These are phyloP conservation scores for Agastache rugosa DNA, from an alignment of 257 asterid genomes.

Conservation along the genomic window DNA sequence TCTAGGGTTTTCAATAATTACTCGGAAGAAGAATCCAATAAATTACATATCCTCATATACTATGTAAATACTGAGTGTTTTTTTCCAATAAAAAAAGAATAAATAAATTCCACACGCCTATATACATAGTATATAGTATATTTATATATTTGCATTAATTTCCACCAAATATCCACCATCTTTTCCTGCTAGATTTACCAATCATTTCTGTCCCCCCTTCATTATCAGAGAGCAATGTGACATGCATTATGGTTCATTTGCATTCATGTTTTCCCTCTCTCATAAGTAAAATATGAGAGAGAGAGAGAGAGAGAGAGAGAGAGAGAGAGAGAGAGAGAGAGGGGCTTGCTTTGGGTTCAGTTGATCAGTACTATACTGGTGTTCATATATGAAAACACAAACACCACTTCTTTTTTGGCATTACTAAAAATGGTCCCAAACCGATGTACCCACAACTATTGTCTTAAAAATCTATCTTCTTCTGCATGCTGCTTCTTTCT, in stretches of 20 bases:
- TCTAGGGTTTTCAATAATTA: too few relatives aligned
- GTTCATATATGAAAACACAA: slow-evolving; percentile 30
- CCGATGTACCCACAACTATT: slow-evolving; percentile 23
- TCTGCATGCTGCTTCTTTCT: too few relatives aligned
- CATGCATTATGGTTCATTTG: slow-evolving; percentile 30
- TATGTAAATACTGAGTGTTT: too few relatives aligned
- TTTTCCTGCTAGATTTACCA: slow-evolving; percentile 28
- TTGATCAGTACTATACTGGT: slow-evolving; percentile 25
- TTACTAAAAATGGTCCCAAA: slow-evolving; percentile 45
- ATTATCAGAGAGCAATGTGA: slow-evolving; percentile 25
- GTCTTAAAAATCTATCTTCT: slow-evolving; percentile 22
- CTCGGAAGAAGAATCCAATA: too few relatives aligned
- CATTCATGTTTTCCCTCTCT: slow-evolving; percentile 20
- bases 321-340: slow-evolving; percentile 17
- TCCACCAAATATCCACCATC: slow-evolving; percentile 15
- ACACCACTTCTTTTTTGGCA: slow-evolving; percentile 30
- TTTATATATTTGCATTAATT: background rate
- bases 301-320: background rate
- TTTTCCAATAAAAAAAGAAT: too few relatives aligned
- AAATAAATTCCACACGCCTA: too few relatives aligned
- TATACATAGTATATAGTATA: too few relatives aligned
- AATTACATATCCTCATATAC: too few relatives aligned
- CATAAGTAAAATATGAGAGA: background rate
- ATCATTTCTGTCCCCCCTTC: slow-evolving; percentile 34
- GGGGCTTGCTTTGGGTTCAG: slow-evolving; percentile 38